Evolutionary conservation across 225 moss, liverwort and hornwort genomes (phyloP), one percentile per base, ranked within the genome.

Genomic region (Asterella californica): DNA sequence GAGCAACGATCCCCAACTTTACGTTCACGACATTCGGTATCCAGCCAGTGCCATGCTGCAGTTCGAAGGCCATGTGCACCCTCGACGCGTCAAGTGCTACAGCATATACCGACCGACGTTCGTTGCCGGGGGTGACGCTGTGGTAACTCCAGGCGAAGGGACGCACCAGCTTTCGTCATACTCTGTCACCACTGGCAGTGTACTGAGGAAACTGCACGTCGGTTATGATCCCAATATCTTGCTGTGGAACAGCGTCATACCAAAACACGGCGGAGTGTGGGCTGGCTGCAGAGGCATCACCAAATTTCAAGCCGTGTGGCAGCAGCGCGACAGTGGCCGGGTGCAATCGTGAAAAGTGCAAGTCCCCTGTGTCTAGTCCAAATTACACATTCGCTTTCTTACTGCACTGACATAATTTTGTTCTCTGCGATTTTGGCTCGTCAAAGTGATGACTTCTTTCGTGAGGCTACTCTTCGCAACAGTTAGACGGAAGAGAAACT

Each of bases 91-190:
- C 24, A 85, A 81, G 71, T 86, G 84, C 76, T 76, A 85, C 38
- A 85, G 81, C 76, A 83, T 83, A 25, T 89, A 89, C 75, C 76
- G 89, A 24, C 89, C 91, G 14, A 25, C 86, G 0, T 91, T 91
- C 74, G 71, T 87, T 18, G 83, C 81, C 3, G 81, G 85, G 15
- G 91, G 91, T 9, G 78, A 79, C 10, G 82, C 77, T 24, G 78
- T 91, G 18, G 83, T 83, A 6, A 91, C 80, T 34, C 89, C 89
- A 0, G 89, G 90, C 11, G 85, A 89, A 68, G 89, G 87, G 27
- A 87, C 89, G 12, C 79, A 86, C 64, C 80, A 79, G 52, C 83
- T 91, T 37, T 83, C 89, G 9, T 81, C 89, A 30, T 90, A 90
- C 65, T 87, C 88, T 25, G 76, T 82, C 19, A 82, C 73, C 36